phyloP scores from a whole-genome alignment of 2,329 filamentous ascomycete species.

The Grosmannia huntii region DNA sequence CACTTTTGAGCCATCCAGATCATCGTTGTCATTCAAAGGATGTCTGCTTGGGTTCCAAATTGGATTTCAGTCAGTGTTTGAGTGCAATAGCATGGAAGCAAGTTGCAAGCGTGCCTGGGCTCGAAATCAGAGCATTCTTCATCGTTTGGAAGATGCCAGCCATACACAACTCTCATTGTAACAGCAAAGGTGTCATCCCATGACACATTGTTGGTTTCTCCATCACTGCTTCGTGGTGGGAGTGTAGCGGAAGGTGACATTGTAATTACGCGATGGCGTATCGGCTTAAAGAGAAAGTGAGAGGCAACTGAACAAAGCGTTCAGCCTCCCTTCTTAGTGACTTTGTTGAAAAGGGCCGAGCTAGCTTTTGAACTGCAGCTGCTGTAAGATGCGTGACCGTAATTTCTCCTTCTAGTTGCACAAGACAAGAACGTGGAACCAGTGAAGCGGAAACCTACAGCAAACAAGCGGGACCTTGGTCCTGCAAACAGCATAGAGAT shows the following conservation, averaged over 20 bases:
- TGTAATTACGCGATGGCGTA: background rate
- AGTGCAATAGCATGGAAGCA: background rate
- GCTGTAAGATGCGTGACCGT: background rate
- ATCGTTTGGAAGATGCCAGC: background rate
- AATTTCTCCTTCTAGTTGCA: background rate
- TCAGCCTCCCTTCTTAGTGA: background rate
- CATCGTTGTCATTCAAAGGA: background rate
- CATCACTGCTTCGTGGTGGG: background rate
- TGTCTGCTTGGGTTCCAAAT: background rate
- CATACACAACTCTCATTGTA: constrained; percentile 6
- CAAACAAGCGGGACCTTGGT: background rate
- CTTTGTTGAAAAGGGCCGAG: background rate
- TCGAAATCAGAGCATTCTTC: background rate
- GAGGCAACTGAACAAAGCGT: background rate
- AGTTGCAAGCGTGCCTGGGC: background rate
- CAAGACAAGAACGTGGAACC: background rate
- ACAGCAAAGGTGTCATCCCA: constrained; percentile 4
- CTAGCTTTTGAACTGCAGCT: background rate
- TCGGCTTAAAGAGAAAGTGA: background rate
- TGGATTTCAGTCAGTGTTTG: background rate
- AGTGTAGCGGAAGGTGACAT: background rate
- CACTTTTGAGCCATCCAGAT: background rate
- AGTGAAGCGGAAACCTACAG: background rate
- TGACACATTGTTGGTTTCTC: background rate
- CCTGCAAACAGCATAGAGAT: background rate